A percentile compares a stretch with the other conserved stretches of the same genome.
Evolutionary conservation across 148 eudicot species (phyloP).

Genomic region (Nyssa sinensis): DNA sequence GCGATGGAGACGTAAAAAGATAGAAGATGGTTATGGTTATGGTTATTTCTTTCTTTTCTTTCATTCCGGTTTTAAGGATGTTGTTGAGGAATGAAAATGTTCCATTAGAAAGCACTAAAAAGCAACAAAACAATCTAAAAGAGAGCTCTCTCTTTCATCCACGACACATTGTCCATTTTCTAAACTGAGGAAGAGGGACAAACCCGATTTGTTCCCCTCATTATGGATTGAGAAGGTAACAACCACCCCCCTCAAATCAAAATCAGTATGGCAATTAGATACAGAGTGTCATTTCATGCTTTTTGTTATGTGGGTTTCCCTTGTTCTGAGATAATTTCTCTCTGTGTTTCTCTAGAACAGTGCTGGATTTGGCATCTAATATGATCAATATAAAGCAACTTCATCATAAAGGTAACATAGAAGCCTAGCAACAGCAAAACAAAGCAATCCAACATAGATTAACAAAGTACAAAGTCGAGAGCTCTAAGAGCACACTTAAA

Average conservation of each 20-base stretch:
- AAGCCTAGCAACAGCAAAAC: conserved; percentile 28
- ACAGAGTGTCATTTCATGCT: background rate
- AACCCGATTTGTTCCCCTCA: conserved; percentile 13
- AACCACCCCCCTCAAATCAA: background rate
- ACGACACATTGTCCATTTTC: conserved; percentile 20
- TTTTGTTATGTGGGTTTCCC: background rate
- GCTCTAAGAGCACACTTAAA: conserved; percentile 38
- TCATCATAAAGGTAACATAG: conserved; percentile 17
- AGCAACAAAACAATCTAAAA: conserved; percentile 22
- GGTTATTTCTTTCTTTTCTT: conserved; percentile 21
- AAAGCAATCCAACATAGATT: conserved; percentile 26
- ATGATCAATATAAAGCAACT: conserved; percentile 8
- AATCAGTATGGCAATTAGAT: conserved; percentile 4
- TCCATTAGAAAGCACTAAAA: conserved; percentile 14
- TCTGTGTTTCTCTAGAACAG: background rate
- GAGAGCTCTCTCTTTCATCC: conserved; percentile 19
- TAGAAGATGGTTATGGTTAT: too few species aligned
- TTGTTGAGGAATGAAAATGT: conserved; percentile 19
- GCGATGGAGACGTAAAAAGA: conserved; percentile 36
- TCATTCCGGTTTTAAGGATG: conserved; percentile 23
- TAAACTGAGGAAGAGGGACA: conserved; percentile 24
- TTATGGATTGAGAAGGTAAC: conserved; percentile 11
- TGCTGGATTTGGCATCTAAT: background rate
- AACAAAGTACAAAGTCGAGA: conserved; percentile 28
- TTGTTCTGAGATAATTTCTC: background rate